phyloP scores from a whole-genome alignment of 2,329 filamentous ascomycete genomes.

The Cercospora citrullina region DNA sequence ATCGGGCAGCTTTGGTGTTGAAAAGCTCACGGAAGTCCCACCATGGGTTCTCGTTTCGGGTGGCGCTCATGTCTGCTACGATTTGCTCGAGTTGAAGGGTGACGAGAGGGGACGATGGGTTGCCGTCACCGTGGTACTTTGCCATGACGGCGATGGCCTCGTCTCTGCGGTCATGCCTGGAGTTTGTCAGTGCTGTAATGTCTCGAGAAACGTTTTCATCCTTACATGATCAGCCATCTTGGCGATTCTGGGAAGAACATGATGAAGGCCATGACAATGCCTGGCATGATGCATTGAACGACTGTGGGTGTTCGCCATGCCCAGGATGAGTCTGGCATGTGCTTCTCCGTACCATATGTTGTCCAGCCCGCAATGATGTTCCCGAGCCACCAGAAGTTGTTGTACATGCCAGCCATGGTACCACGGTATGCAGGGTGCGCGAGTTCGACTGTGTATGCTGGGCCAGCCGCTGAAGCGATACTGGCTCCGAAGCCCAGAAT shows the following conservation, averaged over 20 bases:
- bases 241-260: constrained; percentile 61
- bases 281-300: constrained; percentile 45
- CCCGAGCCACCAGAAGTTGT: constrained; percentile 49
- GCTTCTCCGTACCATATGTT: constrained; percentile 25
- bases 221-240: constrained; percentile 59
- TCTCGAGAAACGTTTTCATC: too few species aligned
- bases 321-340: constrained; percentile 34
- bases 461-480: constrained; percentile 60
- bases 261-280: constrained; percentile 46
- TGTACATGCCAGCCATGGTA: constrained; percentile 60
- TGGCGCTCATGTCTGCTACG: constrained; percentile 46
- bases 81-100: constrained; percentile 44
- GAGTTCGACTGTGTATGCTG: constrained; percentile 62
- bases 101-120: constrained; percentile 37
- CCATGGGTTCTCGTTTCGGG: constrained; percentile 41
- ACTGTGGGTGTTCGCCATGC: constrained; percentile 50
- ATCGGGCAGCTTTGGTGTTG: constrained; percentile 54
- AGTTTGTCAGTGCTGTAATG: neutral
- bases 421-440: constrained; percentile 63
- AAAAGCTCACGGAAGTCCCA: constrained; percentile 46
- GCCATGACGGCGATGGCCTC: constrained; percentile 60
- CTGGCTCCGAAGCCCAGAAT: constrained; percentile 49
- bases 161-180: constrained; percentile 52
- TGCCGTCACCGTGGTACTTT: constrained; percentile 57
- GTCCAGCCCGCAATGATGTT: constrained; percentile 55